Evolutionary conservation across 2,329 filamentous ascomycete genomes (phyloP), one percentile per base, ranked within the genome.

Genomic region (Cytospora mali): DNA sequence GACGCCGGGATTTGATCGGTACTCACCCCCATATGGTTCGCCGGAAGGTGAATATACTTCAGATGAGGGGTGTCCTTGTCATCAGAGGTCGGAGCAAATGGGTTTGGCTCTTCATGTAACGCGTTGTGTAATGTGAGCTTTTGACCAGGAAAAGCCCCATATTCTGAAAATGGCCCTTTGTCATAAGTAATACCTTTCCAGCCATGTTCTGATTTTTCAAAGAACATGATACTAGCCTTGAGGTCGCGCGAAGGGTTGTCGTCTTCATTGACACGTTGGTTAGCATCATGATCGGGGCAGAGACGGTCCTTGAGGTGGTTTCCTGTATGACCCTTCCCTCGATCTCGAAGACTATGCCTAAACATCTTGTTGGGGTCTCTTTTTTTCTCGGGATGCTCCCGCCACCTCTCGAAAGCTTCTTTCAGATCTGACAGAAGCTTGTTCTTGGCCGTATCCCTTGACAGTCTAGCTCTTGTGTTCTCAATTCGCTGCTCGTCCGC

Each of bases 11-110:
- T n/a, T n/a, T n/a, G n/a, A 14, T 18, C 6, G 16, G 10, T 3
- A 13, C 58, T 60, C 28, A 60, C 58, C 49, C 53, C 58, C 39
- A 56, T 61, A 23, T 61, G 52, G 27, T 61, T 61, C 9, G 58
- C 58, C n/a, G 52, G 58, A 2, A 61, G n/a, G 23, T 61, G 52
- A 6, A 61, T 61, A 6, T 61, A 56, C 46, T 42, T 39, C 18
- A 61, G 3, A 28, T 28, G 25, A 2, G 13, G 51, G 1, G 35
- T 13, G 1, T 46, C 31, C 1, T 56, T 25, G 2, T 35, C 29
- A 13, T 55, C 27, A 2, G 4, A 13, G 16, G 13, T 23, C 1
- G 27, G 18, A 16, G 14, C 9, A 23, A 56, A 61, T 0, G 58
- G 51, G 31, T 61, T 61, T 18, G 4, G 2, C 1, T 35, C 3